Base-by-base conservation (phyloP, 2,329 filamentous ascomycete species). In the Colletotrichum abscissum region DNA sequence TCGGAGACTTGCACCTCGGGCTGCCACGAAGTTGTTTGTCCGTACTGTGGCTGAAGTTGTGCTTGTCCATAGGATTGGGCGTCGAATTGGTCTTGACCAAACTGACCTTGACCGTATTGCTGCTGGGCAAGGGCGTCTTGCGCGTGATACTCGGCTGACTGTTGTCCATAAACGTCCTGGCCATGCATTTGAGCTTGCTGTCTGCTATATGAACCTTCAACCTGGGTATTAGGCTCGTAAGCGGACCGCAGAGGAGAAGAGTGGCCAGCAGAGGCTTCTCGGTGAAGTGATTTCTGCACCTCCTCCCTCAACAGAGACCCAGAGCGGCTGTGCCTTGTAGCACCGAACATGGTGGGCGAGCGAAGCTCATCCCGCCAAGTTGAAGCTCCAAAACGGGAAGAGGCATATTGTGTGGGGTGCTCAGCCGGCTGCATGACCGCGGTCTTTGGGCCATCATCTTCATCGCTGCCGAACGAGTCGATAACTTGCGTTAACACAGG, bases 361-460 rank as follows among this genome's bases (percentile, higher is more conserved):
- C 55, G 67, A 7, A 73, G 67, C 46, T 73, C 71, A 3, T 73
- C 71, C 5, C 71, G 67, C 71, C 71, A 73, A 1, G 46, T 62
- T 9, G 60, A 62, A 28, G 71, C 30, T n/a, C 60, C 71, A 19
- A 70, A 73, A 12, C 67, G 67, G 9, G 71, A 65, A 14, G 71
- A 73, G 11, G 67, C 60, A 57, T 73, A 46, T n/a, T 73, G 71
- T 1, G 56, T n/a, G 3, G 46, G 6, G 9, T 49, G 57, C 30
- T 38, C 67, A 14, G 59, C 63, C 8, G 66, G 56, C 7, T 72
- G 42, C 9, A 74, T 62, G 0, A 74, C 62, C 22, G 72, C 69
- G 1, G 72, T 68, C 8, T 56, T 69, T 3, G 64, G 68, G 0
- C 60, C 68, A 22, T 72, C 64, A 5, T 72, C 72, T 8, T 69